A percentile compares a stretch with the other conserved stretches of the same genome.
Evolutionary conservation across 441 rosid species (phyloP).

Genomic region (Euphorbia schlechtendalii): DNA sequence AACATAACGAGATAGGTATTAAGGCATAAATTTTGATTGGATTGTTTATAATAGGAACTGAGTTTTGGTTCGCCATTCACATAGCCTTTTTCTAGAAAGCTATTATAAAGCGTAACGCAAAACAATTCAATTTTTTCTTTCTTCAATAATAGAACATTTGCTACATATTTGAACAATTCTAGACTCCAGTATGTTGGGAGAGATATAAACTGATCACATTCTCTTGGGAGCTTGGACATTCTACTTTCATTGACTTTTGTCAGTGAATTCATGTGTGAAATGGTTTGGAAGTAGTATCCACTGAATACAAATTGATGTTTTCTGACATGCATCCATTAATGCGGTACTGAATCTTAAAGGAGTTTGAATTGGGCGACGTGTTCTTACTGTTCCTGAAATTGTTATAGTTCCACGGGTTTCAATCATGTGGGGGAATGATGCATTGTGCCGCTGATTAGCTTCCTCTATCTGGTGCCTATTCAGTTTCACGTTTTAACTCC

Average conservation of each 20-base stretch:
- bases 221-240: no score
- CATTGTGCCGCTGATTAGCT: background rate
- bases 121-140: background rate
- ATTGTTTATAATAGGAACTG: no score
- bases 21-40: no score
- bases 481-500: background rate
- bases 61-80: no score
- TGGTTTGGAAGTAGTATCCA: background rate
- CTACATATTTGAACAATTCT: background rate
- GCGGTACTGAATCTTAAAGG: background rate
- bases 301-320: background rate
- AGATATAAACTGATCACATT: background rate
- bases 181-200: background rate
- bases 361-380: no score
- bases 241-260: background rate
- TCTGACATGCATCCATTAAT: background rate
- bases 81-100: no score
- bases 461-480: background rate
- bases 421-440: background rate
- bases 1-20: no score
- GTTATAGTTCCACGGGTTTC: background rate
- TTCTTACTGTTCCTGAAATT: background rate
- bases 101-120: no score
- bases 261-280: background rate
- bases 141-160: background rate